These are phyloP conservation scores for Geranium brycei DNA, from an alignment of 345 rosid genomes.

Conservation along the genomic window DNA sequence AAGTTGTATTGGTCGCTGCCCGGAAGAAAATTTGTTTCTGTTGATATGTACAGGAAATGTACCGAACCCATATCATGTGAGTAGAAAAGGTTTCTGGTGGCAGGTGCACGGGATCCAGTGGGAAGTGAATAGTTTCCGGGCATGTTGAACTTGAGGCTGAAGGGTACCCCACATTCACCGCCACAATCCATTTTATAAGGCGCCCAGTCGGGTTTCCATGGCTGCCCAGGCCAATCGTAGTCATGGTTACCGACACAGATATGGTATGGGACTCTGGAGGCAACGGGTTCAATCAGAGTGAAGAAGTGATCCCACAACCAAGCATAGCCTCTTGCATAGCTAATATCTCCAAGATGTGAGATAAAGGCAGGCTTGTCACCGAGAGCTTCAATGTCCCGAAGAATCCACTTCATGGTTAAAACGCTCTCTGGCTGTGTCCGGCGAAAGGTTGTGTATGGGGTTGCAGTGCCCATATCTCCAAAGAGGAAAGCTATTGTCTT, in stretches of 20 bases:
- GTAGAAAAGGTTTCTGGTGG: conserved; percentile 68
- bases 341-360: conserved; percentile 86
- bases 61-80: conserved; percentile 61
- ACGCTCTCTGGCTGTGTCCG: conserved; percentile 77
- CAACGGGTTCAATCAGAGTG: conserved; percentile 54
- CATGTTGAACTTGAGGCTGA: conserved; percentile 80
- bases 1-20: conserved; percentile 67
- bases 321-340: conserved; percentile 77
- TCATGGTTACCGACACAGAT: conserved; percentile 93
- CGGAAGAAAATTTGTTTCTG: conserved; percentile 68
- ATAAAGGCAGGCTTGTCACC: conserved; percentile 53
- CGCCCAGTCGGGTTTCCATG: conserved; percentile 78
- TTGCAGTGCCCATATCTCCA: conserved; percentile 82
- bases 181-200: conserved; percentile 70
- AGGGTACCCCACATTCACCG: conserved; percentile 91
- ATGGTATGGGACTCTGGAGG: conserved; percentile 68
- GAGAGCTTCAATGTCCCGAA: conserved; percentile 58
- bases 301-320: conserved; percentile 96
- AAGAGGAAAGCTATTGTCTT: conserved; percentile 64
- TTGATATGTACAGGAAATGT: conserved; percentile 72
- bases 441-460: conserved; percentile 62
- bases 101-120: conserved; percentile 54
- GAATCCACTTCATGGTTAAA: conserved; percentile 70
- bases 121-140: conserved; percentile 79
- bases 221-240: conserved; percentile 85